These are phyloP conservation scores for Globisporangium orthogonon DNA, from an alignment of 352 stramenopile genomes.

Conservation along the genomic window DNA sequence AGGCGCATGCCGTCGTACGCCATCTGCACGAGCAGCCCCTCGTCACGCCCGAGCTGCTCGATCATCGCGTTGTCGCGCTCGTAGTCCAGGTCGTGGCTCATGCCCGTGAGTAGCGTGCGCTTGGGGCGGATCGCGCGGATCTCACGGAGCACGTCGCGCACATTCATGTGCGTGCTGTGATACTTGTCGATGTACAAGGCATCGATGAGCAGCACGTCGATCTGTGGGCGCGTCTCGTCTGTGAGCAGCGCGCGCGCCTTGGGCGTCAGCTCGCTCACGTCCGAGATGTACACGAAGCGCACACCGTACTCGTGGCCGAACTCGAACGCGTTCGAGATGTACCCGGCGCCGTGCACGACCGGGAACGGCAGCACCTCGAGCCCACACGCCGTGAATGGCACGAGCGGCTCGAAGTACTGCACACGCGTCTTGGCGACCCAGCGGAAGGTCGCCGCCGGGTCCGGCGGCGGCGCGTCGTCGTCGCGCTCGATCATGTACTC, in stretches of 20 bases:
- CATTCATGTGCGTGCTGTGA: conserved; percentile 85
- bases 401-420: conserved; percentile 45
- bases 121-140: conserved; percentile 58
- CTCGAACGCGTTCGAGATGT: conserved; percentile 74
- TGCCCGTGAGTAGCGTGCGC: conserved; percentile 75
- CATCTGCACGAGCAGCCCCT: conserved; percentile 75
- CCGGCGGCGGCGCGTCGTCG: conserved; percentile 9
- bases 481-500: conserved; percentile 62
- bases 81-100: conserved; percentile 86
- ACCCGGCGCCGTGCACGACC: conserved; percentile 75
- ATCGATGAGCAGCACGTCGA: conserved; percentile 84
- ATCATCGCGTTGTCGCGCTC: conserved; percentile 37
- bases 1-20: conserved; percentile 73
- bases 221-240: conserved; percentile 34
- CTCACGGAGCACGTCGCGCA: conserved; percentile 58
- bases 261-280: conserved; percentile 73
- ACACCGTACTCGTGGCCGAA: conserved; percentile 63
- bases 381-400: conserved; percentile 38
- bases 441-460: conserved; percentile 28
- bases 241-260: conserved; percentile 54
- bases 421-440: conserved; percentile 79
- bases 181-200: conserved; percentile 67
- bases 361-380: conserved; percentile 62
- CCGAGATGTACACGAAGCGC: conserved; percentile 85
- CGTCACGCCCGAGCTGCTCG: conserved; percentile 30